Evolutionary conservation across 2,329 filamentous ascomycete species (phyloP).

Genomic region (Mycosphaerelloides madeirae): DNA sequence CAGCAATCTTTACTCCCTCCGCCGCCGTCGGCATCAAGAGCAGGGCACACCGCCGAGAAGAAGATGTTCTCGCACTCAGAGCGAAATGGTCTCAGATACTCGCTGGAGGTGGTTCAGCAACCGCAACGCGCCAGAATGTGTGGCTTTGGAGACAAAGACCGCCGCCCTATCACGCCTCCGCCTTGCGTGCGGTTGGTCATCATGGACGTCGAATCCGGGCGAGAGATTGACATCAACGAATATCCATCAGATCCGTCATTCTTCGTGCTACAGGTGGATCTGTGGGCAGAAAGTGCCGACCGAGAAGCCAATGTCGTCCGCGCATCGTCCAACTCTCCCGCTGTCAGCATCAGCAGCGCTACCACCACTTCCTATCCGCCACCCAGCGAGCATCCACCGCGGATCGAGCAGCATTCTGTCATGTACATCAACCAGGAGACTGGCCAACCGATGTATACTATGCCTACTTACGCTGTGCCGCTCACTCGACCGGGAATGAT

Average conservation of each 20-base stretch:
- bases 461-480: slow-evolving; percentile 16
- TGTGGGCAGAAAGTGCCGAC: slow-evolving; percentile 59
- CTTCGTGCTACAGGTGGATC: slow-evolving; percentile 62
- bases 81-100: slow-evolving; percentile 23
- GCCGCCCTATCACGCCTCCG: slow-evolving; percentile 90
- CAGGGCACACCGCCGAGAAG: slow-evolving; percentile 11
- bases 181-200: slow-evolving; percentile 85
- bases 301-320: slow-evolving; percentile 65
- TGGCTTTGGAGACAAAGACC: slow-evolving; percentile 98
- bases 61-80: slow-evolving; percentile 14
- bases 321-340: slow-evolving; percentile 60
- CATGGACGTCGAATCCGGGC: slow-evolving; percentile 65
- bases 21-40: slow-evolving; percentile 4
- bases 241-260: slow-evolving; percentile 52
- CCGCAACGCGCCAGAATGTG: slow-evolving; percentile 94
- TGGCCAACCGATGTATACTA: slow-evolving; percentile 19
- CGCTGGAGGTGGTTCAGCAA: slow-evolving; percentile 70
- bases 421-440: slow-evolving; percentile 17
- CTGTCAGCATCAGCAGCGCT: slow-evolving; percentile 69
- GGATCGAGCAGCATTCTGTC: slow-evolving; percentile 13
- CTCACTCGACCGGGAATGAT: slow-evolving; percentile 13
- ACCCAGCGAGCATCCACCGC: slow-evolving; percentile 34
- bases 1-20: slow-evolving; percentile 3
- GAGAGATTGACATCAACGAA: slow-evolving; percentile 74
- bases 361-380: slow-evolving; percentile 72